Percentiles rank a stretch among this genome's conserved stretches.
phyloP scores from a whole-genome alignment of 169 alveolate genomes.

The Amoebophrya sp. region DNA sequence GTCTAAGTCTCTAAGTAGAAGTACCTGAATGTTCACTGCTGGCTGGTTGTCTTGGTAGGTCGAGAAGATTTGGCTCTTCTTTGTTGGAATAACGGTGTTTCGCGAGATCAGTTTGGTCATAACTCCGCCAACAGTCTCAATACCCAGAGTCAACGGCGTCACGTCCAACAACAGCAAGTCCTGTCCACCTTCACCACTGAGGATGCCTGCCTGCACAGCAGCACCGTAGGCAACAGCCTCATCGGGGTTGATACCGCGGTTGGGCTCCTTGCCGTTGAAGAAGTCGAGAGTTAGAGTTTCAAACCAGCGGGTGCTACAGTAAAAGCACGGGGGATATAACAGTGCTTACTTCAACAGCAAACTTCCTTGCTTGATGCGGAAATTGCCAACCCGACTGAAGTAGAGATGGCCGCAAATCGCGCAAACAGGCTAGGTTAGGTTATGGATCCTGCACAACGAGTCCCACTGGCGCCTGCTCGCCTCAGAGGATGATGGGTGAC shows the following conservation, averaged over 20 bases:
- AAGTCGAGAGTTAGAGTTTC: constrained; percentile 41
- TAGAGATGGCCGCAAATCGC: too few relatives aligned
- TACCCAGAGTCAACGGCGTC: constrained; percentile 86
- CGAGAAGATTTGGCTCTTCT: constrained; percentile 84
- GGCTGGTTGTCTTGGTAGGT: constrained; percentile 82
- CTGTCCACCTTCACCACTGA: constrained; percentile 78
- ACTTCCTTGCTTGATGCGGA: too few relatives aligned
- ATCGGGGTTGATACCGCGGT: constrained; percentile 86
- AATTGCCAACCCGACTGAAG: too few relatives aligned
- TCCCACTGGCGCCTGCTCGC: too few relatives aligned
- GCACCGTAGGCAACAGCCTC: constrained; percentile 93
- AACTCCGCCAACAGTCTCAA: constrained; percentile 54
- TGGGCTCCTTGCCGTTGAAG: constrained; percentile 86
- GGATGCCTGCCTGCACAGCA: constrained; percentile 87
- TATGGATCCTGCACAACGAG: too few relatives aligned
- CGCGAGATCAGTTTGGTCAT: constrained; percentile 49
- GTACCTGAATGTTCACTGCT: background rate
- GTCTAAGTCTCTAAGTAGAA: background rate
- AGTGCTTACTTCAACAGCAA: too few relatives aligned
- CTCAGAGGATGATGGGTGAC: too few relatives aligned
- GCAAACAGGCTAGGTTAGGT: too few relatives aligned
- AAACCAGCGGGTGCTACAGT: too few relatives aligned
- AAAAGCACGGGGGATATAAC: too few relatives aligned
- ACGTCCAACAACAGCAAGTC: constrained; percentile 77
- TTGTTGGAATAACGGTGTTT: constrained; percentile 87